Evolutionary conservation across 371 early-diverging fungal species (phyloP).

Genomic region (Mortierella sp.): DNA sequence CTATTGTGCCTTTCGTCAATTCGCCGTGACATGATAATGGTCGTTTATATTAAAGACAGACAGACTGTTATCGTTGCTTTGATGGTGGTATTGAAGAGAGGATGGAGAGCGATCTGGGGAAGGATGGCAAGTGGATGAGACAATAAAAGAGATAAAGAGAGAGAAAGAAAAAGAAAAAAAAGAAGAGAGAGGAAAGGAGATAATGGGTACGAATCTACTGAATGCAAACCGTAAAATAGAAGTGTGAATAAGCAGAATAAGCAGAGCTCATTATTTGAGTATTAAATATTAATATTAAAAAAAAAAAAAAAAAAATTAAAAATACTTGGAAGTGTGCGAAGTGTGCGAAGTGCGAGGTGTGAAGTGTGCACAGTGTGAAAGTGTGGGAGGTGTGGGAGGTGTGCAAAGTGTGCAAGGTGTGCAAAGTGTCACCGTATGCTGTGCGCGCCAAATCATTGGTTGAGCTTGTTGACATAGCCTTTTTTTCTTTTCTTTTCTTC

Average conservation of each 20-base stretch:
- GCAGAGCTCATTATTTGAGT: background rate
- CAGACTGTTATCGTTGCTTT: background rate
- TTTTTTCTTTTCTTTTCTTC: background rate
- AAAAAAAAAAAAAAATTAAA: too few species aligned
- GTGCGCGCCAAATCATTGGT: background rate
- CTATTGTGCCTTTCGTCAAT: conserved; percentile 49
- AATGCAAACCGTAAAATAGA: background rate
- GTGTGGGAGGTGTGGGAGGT: too few species aligned
- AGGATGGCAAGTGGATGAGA: conserved; percentile 6
- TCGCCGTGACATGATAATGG: conserved; percentile 37
- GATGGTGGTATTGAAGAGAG: background rate
- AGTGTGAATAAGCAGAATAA: background rate
- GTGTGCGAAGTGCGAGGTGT: too few species aligned
- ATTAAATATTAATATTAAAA: too few species aligned
- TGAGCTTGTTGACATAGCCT: background rate
- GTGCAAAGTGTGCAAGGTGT: too few species aligned
- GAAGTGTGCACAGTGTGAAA: too few species aligned
- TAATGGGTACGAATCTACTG: background rate
- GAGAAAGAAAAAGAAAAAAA: background rate
- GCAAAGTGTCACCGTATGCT: too few species aligned
- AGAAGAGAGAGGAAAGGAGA: background rate
- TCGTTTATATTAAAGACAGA: background rate
- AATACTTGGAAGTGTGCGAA: too few species aligned
- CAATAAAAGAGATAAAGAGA: conserved; percentile 3
- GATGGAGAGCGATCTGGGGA: conserved; percentile 1